phyloP scores from a whole-genome alignment of 2,329 filamentous ascomycete genomes.

The Sporothrix phasma region DNA sequence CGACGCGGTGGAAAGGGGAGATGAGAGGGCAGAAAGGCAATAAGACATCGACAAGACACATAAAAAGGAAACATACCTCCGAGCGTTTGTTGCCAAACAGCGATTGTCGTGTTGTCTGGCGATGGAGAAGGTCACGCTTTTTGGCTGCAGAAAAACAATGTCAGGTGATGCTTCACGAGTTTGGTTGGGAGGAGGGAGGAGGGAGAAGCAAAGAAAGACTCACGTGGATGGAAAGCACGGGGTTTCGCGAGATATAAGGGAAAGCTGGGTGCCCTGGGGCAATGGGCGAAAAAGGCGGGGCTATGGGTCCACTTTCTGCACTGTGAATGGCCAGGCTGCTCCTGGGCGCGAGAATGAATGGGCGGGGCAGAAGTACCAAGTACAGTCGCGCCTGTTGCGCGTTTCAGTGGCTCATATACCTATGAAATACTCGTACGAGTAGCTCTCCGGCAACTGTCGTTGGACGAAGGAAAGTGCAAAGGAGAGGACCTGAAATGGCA shows the following conservation, averaged over 20 bases:
- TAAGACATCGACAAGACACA: not conserved
- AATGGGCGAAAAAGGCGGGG: slow-evolving; percentile 11
- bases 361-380: not conserved
- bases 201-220: slow-evolving; percentile 12
- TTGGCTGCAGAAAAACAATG: slow-evolving; percentile 20
- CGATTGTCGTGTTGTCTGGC: not conserved
- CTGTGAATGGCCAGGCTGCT: slow-evolving; percentile 4
- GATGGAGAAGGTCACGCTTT: slow-evolving; percentile 15
- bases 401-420: not conserved
- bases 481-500: not conserved
- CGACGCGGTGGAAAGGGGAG: not conserved
- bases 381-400: not conserved
- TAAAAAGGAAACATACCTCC: slow-evolving; percentile 19
- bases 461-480: not conserved
- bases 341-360: not conserved
- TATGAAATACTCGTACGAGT: too few relatives aligned
- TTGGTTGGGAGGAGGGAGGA: slow-evolving; percentile 6
- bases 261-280: not conserved
- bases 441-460: too few relatives aligned
- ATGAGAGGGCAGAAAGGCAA: not conserved
- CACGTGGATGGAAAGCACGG: slow-evolving; percentile 21
- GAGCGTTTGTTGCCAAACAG: not conserved
- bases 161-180: slow-evolving; percentile 23
- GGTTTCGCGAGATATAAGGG: slow-evolving; percentile 20
- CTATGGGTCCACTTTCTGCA: not conserved